Evolutionary conservation across 371 early-diverging fungal genomes (phyloP), one percentile per base, ranked within the genome.

Genomic region (Apophysomyces elegans): DNA sequence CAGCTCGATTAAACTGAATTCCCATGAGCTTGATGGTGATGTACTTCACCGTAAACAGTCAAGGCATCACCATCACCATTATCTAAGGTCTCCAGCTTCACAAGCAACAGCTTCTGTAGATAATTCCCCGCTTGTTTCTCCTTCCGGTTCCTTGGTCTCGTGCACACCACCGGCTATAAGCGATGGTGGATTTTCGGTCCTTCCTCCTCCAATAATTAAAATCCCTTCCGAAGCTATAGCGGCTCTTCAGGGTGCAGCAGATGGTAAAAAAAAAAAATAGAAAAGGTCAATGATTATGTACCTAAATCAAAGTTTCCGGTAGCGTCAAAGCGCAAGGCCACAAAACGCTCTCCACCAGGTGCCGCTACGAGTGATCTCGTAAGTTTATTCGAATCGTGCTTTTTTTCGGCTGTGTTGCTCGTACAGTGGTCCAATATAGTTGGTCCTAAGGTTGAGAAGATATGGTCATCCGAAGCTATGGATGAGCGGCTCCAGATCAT

Each of bases 351-450:
- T 18, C 21, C 54, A 9, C 21, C 54, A 18, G 32, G 54, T 21
- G 9, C 54, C 1, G 16, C 16, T 11, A 50, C 21, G 21, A 50
- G 54, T 50, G 54, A 50, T 21, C 21, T 71, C 1, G 44, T 58
- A 37, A 46, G 77, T 38, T 58, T 87, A 26, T 82, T 85, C 45
- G 84, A 85, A 21, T 79, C 79, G n/a, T 81, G 83, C 18, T 87
- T 87, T 64, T 87, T 87, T 66, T 80, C 84, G 1, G 82, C 80
- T 4, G 83, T 84, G 39, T 70, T 85, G 67, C 73, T 85, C 18
- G 74, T 87, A 32, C 84, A 84, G 46, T 87, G 87, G 87, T 87
- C 87, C 7, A 85, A 87, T 62, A 70, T 87, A n/a, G 73, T 84
- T 8, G 87, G 87, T 0, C 87, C 87, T 21, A 83, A 85, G 62